phyloP scores from a whole-genome alignment of 768 basidiomycete species.

The Boletus speciosus region DNA sequence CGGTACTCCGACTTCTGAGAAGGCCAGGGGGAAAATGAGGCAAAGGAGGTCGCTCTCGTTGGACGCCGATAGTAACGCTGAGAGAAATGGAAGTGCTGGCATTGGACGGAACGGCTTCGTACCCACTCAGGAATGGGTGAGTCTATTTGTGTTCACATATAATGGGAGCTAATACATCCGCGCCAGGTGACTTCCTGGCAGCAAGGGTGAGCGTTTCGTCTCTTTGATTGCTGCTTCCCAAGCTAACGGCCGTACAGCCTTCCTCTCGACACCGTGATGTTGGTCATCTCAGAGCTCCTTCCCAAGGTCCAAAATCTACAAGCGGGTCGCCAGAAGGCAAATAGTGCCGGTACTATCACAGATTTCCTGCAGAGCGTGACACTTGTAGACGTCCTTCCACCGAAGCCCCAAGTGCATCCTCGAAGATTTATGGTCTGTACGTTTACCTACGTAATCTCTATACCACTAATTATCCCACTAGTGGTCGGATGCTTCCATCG shows the following conservation, averaged over 20 bases:
- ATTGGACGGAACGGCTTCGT: conserved; percentile 90
- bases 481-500: conserved; percentile 91
- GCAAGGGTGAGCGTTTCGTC: conserved; percentile 63
- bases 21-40: conserved; percentile 88
- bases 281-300: conserved; percentile 83
- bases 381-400: conserved; percentile 71
- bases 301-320: conserved; percentile 84
- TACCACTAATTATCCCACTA: conserved; percentile 28
- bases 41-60: conserved; percentile 60
- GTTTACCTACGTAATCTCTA: background rate
- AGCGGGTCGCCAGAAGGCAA: conserved; percentile 56
- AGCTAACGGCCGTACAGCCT: conserved; percentile 46
- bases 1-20: conserved; percentile 60
- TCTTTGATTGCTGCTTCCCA: background rate
- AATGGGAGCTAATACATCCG: background rate
- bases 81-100: conserved; percentile 61
- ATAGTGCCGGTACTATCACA: conserved; percentile 63
- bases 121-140: conserved; percentile 95
- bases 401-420: conserved; percentile 57
- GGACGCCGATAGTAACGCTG: conserved; percentile 50
- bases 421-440: conserved; percentile 71
- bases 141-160: conserved; percentile 11
- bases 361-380: conserved; percentile 71
- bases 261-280: conserved; percentile 83
- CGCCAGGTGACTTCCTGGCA: conserved; percentile 88